These are phyloP conservation scores for Kodamaea nitidulidarum DNA, from an alignment of 805 yeast genomes.

Conservation along the genomic window DNA sequence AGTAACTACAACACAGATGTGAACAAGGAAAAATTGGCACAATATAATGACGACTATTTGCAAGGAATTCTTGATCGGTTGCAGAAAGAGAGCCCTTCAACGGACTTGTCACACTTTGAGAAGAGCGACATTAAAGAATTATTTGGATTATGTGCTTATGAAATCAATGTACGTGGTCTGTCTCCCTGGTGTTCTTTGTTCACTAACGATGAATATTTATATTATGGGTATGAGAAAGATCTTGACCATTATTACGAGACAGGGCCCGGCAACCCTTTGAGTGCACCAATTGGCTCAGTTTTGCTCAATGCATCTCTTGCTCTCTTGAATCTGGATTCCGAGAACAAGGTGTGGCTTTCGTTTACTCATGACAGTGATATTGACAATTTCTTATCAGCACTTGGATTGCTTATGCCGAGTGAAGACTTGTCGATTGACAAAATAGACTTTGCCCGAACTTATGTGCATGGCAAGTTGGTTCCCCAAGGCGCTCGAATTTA, in stretches of 20 bases:
- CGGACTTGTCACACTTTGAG: constrained; percentile 47
- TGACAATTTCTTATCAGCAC: constrained; percentile 56
- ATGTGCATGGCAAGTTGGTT: constrained; percentile 36
- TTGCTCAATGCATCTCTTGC: constrained; percentile 46
- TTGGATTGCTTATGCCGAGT: constrained; percentile 50
- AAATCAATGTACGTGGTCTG: constrained; percentile 62
- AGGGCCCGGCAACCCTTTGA: constrained; percentile 60
- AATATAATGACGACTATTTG: constrained; percentile 43
- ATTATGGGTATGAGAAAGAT: constrained; percentile 58
- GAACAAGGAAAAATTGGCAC: constrained; percentile 12
- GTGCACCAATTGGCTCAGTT: constrained; percentile 58
- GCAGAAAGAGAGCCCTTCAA: constrained; percentile 27
- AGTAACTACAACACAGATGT: constrained; percentile 14
- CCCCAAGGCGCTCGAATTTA: constrained; percentile 41
- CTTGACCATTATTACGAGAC: constrained; percentile 54
- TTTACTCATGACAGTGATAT: constrained; percentile 75
- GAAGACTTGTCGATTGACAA: constrained; percentile 42
- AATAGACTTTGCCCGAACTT: constrained; percentile 46
- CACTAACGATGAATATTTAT: constrained; percentile 63
- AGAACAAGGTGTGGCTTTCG: constrained; percentile 59
- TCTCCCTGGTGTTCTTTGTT: constrained; percentile 67
- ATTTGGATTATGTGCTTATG: constrained; percentile 69
- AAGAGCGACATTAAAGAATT: constrained; percentile 51
- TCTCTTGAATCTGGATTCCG: constrained; percentile 41
- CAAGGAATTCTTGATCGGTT: constrained; percentile 54